A percentile compares a stretch with the other conserved stretches of the same genome.
These are phyloP conservation scores for Beauveria sp. DNA, from an alignment of 2,329 filamentous ascomycete species.

Conservation along the genomic window DNA sequence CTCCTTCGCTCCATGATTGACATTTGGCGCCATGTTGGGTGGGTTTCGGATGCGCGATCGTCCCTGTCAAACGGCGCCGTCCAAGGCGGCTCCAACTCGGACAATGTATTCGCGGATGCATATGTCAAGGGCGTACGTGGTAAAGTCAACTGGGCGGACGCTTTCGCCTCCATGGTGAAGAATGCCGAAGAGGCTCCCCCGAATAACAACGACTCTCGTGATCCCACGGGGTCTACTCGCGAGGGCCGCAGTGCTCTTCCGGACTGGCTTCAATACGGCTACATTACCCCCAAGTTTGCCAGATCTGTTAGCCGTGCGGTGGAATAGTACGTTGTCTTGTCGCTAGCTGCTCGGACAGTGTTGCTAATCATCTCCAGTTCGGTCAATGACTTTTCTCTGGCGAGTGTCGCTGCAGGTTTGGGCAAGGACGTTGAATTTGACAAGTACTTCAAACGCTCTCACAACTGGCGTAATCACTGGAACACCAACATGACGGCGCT, in stretches of 20 bases:
- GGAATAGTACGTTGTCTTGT: constrained; percentile 42
- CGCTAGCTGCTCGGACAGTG: constrained; percentile 6
- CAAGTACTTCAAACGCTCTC: constrained; percentile 55
- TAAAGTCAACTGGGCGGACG: constrained; percentile 55
- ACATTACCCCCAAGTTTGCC: constrained; percentile 54
- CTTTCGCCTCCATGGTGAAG: constrained; percentile 55
- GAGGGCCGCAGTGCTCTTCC: constrained; percentile 61
- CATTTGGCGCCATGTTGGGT: constrained; percentile 58
- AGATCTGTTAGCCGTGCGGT: constrained; percentile 58
- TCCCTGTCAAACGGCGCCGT: constrained; percentile 62
- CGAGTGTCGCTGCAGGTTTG: constrained; percentile 55
- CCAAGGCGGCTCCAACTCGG: constrained; percentile 62
- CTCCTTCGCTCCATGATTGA: constrained; percentile 61
- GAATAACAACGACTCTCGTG: constrained; percentile 50
- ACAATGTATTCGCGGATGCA: constrained; percentile 66
- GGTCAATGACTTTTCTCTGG: constrained; percentile 60
- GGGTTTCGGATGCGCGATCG: constrained; percentile 57
- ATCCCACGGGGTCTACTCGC: constrained; percentile 53
- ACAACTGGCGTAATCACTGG: constrained; percentile 68
- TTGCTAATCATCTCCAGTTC: constrained; percentile 25
- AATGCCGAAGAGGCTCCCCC: constrained; percentile 57
- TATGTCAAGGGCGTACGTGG: constrained; percentile 61
- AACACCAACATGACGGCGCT: constrained; percentile 49
- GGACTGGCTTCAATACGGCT: constrained; percentile 59
- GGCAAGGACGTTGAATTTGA: constrained; percentile 40